phyloP scores from a whole-genome alignment of 768 basidiomycete genomes.

The Russula emetica region DNA sequence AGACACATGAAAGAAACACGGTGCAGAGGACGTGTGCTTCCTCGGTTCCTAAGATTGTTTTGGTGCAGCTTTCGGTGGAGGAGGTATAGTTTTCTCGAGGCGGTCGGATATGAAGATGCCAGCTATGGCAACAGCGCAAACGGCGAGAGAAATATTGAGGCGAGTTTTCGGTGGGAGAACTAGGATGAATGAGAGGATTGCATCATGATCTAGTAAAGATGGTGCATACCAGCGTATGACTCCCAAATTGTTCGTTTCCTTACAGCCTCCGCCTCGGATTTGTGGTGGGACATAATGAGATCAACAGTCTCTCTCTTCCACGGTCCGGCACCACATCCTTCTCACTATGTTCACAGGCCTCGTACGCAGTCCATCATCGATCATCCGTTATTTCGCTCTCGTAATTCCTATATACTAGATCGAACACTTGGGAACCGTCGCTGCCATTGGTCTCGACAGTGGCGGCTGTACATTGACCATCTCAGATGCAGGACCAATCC shows the following conservation, averaged over 20 bases:
- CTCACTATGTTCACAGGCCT: constrained; percentile 71
- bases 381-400: constrained; percentile 5
- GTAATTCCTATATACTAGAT: constrained; percentile 48
- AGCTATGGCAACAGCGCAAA: constrained; percentile 33
- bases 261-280: constrained; percentile 28
- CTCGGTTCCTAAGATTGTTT: background rate
- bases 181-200: constrained; percentile 23
- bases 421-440: constrained; percentile 81
- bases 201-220: background rate
- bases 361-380: constrained; percentile 40
- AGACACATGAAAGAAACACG: constrained; percentile 1
- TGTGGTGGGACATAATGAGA: constrained; percentile 8
- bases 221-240: constrained; percentile 41
- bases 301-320: background rate
- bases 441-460: constrained; percentile 54
- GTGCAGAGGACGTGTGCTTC: background rate
- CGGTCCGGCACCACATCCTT: background rate
- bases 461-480: constrained; percentile 84
- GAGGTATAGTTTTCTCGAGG: constrained; percentile 32
- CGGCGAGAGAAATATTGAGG: constrained; percentile 33
- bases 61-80: constrained; percentile 18
- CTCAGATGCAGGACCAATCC: constrained; percentile 61
- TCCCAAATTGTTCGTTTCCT: constrained; percentile 38
- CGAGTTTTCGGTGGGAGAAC: constrained; percentile 36
- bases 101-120: constrained; percentile 35